phyloP scores from a whole-genome alignment of 2,329 filamentous ascomycete species.

The Zalaria sp. region DNA sequence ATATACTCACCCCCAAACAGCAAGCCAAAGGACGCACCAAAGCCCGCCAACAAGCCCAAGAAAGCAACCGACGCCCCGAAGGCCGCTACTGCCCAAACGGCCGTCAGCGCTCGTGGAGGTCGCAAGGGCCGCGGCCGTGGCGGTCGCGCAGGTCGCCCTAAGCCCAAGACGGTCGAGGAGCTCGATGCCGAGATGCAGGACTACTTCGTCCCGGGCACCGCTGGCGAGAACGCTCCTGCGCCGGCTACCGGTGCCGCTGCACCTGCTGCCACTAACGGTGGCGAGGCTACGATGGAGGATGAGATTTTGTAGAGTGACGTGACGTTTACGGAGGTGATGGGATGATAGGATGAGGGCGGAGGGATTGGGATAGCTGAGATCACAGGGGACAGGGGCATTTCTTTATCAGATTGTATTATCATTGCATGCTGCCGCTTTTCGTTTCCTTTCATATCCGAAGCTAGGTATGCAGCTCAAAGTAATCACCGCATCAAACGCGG shows the following conservation, averaged over 20 bases:
- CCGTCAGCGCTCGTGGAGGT: slow-evolving; percentile 33
- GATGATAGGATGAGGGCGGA: neutral
- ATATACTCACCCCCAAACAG: slow-evolving; percentile 11
- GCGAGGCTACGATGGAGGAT: slow-evolving; percentile 39
- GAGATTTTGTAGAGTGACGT: slow-evolving; percentile 38
- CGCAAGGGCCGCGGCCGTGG: slow-evolving; percentile 41
- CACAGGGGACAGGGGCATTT: neutral
- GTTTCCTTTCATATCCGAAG: too few relatives aligned
- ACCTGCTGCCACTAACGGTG: slow-evolving; percentile 32
- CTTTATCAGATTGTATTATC: neutral
- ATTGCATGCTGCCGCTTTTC: neutral
- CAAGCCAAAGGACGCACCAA: slow-evolving; percentile 18
- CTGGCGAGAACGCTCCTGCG: slow-evolving; percentile 27
- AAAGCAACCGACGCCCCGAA: slow-evolving; percentile 41
- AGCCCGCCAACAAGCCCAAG: slow-evolving; percentile 10
- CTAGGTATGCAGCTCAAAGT: too few relatives aligned
- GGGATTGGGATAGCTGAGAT: neutral
- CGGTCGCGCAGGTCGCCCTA: slow-evolving; percentile 52
- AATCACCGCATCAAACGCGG: too few relatives aligned
- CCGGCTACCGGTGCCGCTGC: slow-evolving; percentile 31
- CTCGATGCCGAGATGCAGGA: slow-evolving; percentile 96
- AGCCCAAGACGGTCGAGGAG: slow-evolving; percentile 82
- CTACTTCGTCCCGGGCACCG: slow-evolving; percentile 53
- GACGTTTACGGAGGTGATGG: neutral
- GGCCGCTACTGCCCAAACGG: slow-evolving; percentile 38